Evolutionary conservation across 1,284 basidiomycete genomes (phyloP).

Genomic region (Cerrena zonata): DNA sequence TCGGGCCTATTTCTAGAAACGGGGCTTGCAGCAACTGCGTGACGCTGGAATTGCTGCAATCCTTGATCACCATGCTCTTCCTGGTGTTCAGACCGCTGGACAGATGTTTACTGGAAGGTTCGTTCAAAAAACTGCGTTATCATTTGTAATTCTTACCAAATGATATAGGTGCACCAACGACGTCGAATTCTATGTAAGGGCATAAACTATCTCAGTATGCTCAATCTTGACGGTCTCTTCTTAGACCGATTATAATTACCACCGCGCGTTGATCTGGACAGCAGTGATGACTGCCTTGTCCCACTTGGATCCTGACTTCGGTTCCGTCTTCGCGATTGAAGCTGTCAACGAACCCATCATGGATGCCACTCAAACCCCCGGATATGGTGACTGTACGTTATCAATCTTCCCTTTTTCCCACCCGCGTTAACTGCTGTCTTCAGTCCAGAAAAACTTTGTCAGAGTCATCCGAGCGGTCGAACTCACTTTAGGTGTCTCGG

Average conservation of each 20-base stretch:
- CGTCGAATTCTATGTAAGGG: slow-evolving; percentile 66
- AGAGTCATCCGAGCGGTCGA: slow-evolving; percentile 61
- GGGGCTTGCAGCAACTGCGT: slow-evolving; percentile 53
- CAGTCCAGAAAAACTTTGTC: slow-evolving; percentile 71
- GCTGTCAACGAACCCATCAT: slow-evolving; percentile 74
- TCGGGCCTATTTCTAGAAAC: slow-evolving; percentile 37
- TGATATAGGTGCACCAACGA: slow-evolving; percentile 52
- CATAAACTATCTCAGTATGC: background rate
- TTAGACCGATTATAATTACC: slow-evolving; percentile 65
- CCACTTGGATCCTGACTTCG: slow-evolving; percentile 64
- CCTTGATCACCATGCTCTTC: slow-evolving; percentile 72
- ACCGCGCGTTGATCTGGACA: slow-evolving; percentile 70
- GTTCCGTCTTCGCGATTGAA: slow-evolving; percentile 62
- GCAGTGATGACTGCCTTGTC: slow-evolving; percentile 68
- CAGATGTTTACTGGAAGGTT: slow-evolving; percentile 67
- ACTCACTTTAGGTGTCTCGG: slow-evolving; percentile 48
- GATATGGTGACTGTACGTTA: slow-evolving; percentile 57
- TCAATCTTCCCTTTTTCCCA: background rate
- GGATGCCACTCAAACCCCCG: slow-evolving; percentile 59
- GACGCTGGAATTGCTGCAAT: slow-evolving; percentile 60
- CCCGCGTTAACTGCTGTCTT: background rate
- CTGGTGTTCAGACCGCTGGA: slow-evolving; percentile 55
- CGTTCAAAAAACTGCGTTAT: slow-evolving; percentile 11
- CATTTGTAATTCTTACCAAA: background rate
- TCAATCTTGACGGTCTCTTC: background rate